Base-by-base conservation (phyloP, 768 basidiomycete genomes). In the Pisolithus albus region DNA sequence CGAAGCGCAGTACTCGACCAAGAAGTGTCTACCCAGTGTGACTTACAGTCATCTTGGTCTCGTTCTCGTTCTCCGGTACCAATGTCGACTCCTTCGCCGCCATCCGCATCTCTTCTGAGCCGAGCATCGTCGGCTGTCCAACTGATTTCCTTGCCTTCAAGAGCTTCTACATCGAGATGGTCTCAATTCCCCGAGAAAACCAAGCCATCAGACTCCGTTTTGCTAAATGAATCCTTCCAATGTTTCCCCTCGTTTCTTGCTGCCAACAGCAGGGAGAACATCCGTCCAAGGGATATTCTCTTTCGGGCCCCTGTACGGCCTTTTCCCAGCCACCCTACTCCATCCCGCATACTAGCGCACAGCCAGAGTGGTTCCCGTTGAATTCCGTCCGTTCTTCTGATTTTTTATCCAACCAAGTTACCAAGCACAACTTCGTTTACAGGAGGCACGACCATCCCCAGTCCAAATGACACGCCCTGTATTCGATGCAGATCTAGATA, bases 1-100 rank as follows among this genome's bases (percentile, higher is more conserved):
- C 34, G 34, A 15, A 34, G 13, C 13, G 34, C 34, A 34, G 34
- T 34, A 34, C 34, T 34, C 46, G 45, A 6, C 40, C 46, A 52
- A 32, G 56, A 63, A 52, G 21, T n/a, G 10, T 43, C 54, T 23
- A 21, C 41, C 44, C 26, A 55, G 56, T 34, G 44, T 53, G 52
- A 47, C 48, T 40, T 54, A 48, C 56, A 39, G 19, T 26, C 51
- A 53, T 15, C 40, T 49, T 49, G 61, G 28, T 42, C 45, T 56
- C 32, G 55, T 59, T 34, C 56, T 57, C 36, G 51, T 13, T 34
- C 34, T 52, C 23, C 24, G 46, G 19, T 55, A 57, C 39, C 61
- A 57, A 26, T 60, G 59, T 42, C 61, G 58, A 36, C 53, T 44
- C 15, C 8, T 21, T 24, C 41, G 10, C 24, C 43, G 26, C 16